Percentiles rank a stretch among this genome's conserved stretches.
phyloP scores from a whole-genome alignment of 768 basidiomycete species.

The Kockovaella imperatae region DNA sequence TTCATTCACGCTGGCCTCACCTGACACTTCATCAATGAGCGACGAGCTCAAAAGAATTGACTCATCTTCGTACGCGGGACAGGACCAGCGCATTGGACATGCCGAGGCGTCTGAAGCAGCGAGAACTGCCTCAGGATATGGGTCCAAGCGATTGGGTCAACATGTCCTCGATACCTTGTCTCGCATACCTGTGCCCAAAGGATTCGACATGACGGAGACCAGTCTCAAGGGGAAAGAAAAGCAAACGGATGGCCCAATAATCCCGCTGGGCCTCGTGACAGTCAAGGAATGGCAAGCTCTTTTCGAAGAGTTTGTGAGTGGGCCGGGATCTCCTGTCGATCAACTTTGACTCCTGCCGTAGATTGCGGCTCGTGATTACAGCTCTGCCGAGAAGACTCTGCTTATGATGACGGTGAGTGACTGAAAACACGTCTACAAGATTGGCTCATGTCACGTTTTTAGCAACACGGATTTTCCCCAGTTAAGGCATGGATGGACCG shows the following conservation, averaged over 20 bases:
- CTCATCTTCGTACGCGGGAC: too few relatives aligned
- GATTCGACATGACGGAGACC: not conserved
- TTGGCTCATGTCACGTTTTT: slow-evolving; percentile 8
- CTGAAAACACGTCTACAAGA: not conserved
- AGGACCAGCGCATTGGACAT: too few relatives aligned
- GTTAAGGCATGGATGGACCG: not conserved
- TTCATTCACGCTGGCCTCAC: too few relatives aligned
- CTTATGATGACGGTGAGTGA: slow-evolving; percentile 51
- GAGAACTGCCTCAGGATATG: not conserved
- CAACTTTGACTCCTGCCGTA: not conserved
- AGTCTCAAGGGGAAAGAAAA: not conserved
- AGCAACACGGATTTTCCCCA: not conserved
- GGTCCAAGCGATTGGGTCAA: not conserved
- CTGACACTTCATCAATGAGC: too few relatives aligned
- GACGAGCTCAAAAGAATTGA: too few relatives aligned
- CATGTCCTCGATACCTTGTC: not conserved
- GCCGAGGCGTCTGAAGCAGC: not conserved
- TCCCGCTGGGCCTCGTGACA: slow-evolving; percentile 52
- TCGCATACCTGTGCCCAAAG: not conserved
- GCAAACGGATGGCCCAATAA: not conserved
- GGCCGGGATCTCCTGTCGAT: not conserved
- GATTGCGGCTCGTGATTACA: slow-evolving; percentile 1
- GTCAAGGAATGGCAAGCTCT: slow-evolving; percentile 54
- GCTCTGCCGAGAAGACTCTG: slow-evolving; percentile 52
- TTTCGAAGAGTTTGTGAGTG: slow-evolving; percentile 52